These are phyloP conservation scores for Fusarium nanum DNA, from an alignment of 2,329 filamentous ascomycete species.

Conservation along the genomic window DNA sequence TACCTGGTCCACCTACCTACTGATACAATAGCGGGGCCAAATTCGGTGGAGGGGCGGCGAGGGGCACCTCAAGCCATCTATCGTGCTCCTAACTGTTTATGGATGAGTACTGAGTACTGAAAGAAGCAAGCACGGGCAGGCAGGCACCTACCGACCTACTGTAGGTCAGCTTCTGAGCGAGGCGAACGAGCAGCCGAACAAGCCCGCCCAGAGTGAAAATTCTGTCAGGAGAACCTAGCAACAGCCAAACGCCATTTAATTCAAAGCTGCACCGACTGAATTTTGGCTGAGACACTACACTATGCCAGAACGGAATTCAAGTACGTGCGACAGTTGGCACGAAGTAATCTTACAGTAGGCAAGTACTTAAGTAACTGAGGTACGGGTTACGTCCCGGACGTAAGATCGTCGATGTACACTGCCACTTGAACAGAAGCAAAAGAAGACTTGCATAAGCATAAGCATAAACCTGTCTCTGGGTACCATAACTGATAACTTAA, in stretches of 20 bases:
- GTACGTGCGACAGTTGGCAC: slow-evolving; percentile 19
- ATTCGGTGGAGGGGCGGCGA: slow-evolving; percentile 42
- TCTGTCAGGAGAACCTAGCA: slow-evolving; percentile 50
- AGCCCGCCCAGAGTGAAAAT: slow-evolving; percentile 44
- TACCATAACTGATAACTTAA: background rate
- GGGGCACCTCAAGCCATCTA: slow-evolving; percentile 24
- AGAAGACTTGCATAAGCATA: slow-evolving; percentile 26
- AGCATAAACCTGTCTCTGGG: slow-evolving; percentile 10
- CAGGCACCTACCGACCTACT: background rate
- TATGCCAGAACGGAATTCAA: slow-evolving; percentile 18
- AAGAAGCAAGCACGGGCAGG: slow-evolving; percentile 33
- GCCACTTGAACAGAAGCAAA: slow-evolving; percentile 13
- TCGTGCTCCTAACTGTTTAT: slow-evolving; percentile 39
- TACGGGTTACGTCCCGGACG: background rate
- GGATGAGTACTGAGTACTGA: slow-evolving; percentile 27
- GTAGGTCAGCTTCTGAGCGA: slow-evolving; percentile 31
- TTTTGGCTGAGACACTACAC: slow-evolving; percentile 40
- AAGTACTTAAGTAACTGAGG: background rate
- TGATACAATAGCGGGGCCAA: slow-evolving; percentile 45
- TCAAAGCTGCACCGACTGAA: slow-evolving; percentile 39
- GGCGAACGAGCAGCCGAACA: slow-evolving; percentile 40
- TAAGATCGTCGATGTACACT: slow-evolving; percentile 29
- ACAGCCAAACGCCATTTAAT: slow-evolving; percentile 34
- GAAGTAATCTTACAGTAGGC: background rate
- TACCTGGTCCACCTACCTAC: slow-evolving; percentile 22